Percentiles rank a stretch among this genome's conserved stretches.
phyloP scores from a whole-genome alignment of 768 basidiomycete species.

The Lyophyllum decastes region DNA sequence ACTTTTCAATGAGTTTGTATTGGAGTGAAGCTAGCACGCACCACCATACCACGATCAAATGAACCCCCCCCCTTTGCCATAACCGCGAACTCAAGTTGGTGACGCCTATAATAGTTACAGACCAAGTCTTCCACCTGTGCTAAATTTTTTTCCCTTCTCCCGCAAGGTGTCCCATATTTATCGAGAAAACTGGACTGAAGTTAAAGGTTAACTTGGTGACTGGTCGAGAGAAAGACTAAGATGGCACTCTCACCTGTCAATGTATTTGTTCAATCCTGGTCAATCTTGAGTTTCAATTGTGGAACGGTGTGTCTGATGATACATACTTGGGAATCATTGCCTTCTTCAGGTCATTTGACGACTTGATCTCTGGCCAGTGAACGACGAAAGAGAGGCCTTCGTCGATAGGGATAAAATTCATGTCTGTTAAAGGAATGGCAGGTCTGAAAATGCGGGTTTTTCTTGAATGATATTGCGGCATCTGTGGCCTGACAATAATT shows the following conservation, averaged over 20 bases:
- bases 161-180: too few relatives aligned
- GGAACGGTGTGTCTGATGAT: too few relatives aligned
- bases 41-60: constrained; percentile 7
- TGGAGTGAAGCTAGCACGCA: constrained; percentile 7
- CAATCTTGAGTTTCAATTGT: too few relatives aligned
- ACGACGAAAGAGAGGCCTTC: constrained; percentile 6
- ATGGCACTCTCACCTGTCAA: too few relatives aligned
- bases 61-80: constrained; percentile 6
- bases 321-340: background rate
- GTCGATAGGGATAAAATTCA: constrained; percentile 5
- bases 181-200: too few relatives aligned
- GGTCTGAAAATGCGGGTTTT: constrained; percentile 4
- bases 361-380: constrained; percentile 1
- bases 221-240: too few relatives aligned
- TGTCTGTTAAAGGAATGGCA: constrained; percentile 11
- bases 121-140: constrained; percentile 1
- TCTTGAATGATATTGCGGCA: background rate
- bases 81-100: background rate
- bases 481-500: background rate
- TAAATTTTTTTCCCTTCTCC: too few relatives aligned
- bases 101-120: background rate
- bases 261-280: too few relatives aligned
- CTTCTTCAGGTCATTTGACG: background rate
- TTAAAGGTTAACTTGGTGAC: too few relatives aligned
- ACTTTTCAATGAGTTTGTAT: too few relatives aligned